These are phyloP conservation scores for Beauveria sp. DNA, from an alignment of 2,329 filamentous ascomycete species.

Conservation along the genomic window DNA sequence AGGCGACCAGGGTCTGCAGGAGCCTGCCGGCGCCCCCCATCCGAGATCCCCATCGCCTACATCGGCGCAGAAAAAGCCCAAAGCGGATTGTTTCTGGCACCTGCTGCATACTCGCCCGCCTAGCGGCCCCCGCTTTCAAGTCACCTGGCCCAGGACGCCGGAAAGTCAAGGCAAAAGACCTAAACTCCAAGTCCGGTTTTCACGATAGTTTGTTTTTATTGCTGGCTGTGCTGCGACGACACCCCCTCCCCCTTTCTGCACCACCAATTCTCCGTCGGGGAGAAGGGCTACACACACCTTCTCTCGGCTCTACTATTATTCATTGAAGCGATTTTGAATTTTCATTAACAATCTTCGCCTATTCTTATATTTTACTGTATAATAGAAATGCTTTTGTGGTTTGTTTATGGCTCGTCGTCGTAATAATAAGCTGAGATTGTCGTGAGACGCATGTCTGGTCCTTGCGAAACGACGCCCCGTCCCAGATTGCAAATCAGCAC, in stretches of 20 bases:
- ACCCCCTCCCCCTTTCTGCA: not conserved
- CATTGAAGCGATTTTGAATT: not conserved
- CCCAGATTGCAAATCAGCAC: not conserved
- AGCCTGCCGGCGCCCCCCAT: not conserved
- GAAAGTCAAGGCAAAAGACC: slow-evolving; percentile 3
- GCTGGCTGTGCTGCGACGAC: not conserved
- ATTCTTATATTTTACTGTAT: not conserved
- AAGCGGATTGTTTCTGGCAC: slow-evolving; percentile 4
- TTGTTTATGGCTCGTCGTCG: not conserved
- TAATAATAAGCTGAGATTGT: not conserved
- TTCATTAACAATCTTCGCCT: not conserved
- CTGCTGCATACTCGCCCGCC: slow-evolving; percentile 1
- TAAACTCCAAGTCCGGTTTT: slow-evolving; percentile 9
- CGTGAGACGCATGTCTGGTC: not conserved
- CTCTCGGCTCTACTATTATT: not conserved
- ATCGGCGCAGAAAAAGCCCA: slow-evolving; percentile 8
- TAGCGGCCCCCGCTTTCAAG: not conserved
- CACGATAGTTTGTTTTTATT: slow-evolving; percentile 7
- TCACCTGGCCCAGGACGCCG: slow-evolving; percentile 7
- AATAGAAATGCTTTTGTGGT: not conserved
- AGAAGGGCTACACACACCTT: not conserved
- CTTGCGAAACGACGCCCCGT: not conserved
- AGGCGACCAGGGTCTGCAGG: not conserved
- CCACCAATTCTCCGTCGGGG: not conserved
- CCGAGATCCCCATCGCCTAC: slow-evolving; percentile 11